Base-by-base conservation (phyloP, 2,329 filamentous ascomycete genomes). In the Epichloe hybrida region DNA sequence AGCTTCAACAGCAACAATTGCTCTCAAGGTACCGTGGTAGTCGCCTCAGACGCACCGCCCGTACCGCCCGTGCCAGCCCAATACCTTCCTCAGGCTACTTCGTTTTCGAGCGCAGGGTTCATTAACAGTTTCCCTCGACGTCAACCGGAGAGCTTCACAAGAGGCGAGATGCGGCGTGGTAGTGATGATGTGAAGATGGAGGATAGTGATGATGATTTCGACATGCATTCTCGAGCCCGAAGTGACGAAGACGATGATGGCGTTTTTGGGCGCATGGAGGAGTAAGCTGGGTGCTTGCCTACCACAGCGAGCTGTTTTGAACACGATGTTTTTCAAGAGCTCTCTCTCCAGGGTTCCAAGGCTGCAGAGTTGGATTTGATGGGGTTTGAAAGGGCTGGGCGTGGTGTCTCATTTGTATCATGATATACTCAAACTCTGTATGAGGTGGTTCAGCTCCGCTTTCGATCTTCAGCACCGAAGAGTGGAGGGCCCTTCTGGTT, bases 201-300 rank as follows among this genome's bases (percentile, higher is more conserved):
- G 57, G 80, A 80, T 48, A 79, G 77, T 58, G 83, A 88, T 50
- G 80, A 84, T 58, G 81, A 86, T 54, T 79, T 83, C 52, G 81
- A 81, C 61, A 70, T 71, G 58, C 74, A 71, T 50, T 77, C 74
- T 47, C 76, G 79, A 50, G 78, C 79, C 48, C 79, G 84, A 55
- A 84, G 82, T 66, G 87, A 94, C 59, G 90, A 95, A 59, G 89
- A 95, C 55, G 91, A 97, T 58, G 90, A 96, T 57, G 90, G 90
- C 63, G 86, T 97, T 61, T 98, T 98, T 72, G 90, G 90, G 52
- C 81, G 81, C 58, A 97, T 97, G 91, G 93, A 98, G 69, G 88
- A 95, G 68, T 93, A 75, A 70, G 34, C 56, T 56, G 56, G 49
- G 23, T 21, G 34, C 45, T 31, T 34, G 15, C 13, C 15, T n/a